These are phyloP conservation scores for Spraguea lophii DNA, from an alignment of 371 early-diverging fungal genomes.

Conservation along the genomic window DNA sequence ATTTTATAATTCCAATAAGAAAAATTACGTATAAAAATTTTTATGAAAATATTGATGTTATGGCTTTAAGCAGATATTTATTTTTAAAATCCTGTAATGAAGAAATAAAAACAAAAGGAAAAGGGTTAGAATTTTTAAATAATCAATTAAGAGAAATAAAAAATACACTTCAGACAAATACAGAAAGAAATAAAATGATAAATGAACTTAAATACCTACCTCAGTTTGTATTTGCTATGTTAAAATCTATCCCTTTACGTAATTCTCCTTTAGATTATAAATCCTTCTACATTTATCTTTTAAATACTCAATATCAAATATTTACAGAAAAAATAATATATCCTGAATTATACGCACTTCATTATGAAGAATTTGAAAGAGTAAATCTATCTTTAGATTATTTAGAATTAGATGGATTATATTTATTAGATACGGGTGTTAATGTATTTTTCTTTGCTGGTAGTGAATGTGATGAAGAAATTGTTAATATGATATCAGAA, in stretches of 20 bases:
- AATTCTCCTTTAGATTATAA: slow-evolving; percentile 35
- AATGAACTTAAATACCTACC: slow-evolving; percentile 27
- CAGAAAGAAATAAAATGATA: slow-evolving; percentile 1
- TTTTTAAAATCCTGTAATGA: slow-evolving; percentile 28
- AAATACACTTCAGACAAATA: slow-evolving; percentile 7
- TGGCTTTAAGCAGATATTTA: slow-evolving; percentile 23
- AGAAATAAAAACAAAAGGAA: slow-evolving; percentile 23
- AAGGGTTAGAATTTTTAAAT: slow-evolving; percentile 15
- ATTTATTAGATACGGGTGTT: slow-evolving; percentile 42
- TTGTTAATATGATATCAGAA: slow-evolving; percentile 1
- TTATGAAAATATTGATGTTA: slow-evolving; percentile 17
- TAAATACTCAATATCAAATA: slow-evolving; percentile 21
- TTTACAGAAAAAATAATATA: slow-evolving; percentile 39
- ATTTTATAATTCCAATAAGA: slow-evolving; percentile 60
- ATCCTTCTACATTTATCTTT: slow-evolving; percentile 27
- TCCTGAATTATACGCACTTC: slow-evolving; percentile 29
- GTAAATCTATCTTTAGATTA: slow-evolving; percentile 20
- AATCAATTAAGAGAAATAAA: slow-evolving; percentile 14
- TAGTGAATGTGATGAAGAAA: slow-evolving; percentile 13
- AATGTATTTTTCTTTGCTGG: slow-evolving; percentile 39
- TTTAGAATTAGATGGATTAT: slow-evolving; percentile 28
- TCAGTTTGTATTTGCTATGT: slow-evolving; percentile 15
- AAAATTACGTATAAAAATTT: slow-evolving; percentile 4
- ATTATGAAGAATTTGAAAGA: neutral
- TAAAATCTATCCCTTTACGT: slow-evolving; percentile 38